Evolutionary conservation across 2,329 filamentous ascomycete species (phyloP).

Genomic region (Leptographium wingfieldii): DNA sequence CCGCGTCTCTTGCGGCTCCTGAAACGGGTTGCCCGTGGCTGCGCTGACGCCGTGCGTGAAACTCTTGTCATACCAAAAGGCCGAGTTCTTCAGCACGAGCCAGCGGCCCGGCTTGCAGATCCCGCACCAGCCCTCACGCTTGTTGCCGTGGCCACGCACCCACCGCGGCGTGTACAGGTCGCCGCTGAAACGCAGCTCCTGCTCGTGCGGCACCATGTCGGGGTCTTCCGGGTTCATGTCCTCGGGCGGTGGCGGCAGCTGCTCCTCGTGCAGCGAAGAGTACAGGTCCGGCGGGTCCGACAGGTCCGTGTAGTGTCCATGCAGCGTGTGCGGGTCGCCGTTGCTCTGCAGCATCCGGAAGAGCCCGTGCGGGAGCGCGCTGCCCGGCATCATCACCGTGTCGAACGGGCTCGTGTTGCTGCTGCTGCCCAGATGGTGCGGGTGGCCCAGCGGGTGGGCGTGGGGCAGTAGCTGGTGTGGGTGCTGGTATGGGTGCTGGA

Average conservation of each 20-base stretch:
- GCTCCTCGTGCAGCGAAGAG: conserved; percentile 61
- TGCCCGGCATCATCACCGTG: conserved; percentile 40
- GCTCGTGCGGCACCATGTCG: conserved; percentile 64
- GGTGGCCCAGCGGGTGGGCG: not conserved
- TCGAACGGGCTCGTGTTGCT: conserved; percentile 41
- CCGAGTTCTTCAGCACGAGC: conserved; percentile 81
- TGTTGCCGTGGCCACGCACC: conserved; percentile 77
- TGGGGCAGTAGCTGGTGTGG: not conserved
- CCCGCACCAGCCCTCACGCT: conserved; percentile 81
- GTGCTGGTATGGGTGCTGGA: not conserved
- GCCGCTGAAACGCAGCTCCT: conserved; percentile 65
- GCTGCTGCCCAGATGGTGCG: conserved; percentile 18
- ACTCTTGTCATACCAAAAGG: conserved; percentile 88
- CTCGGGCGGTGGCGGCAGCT: conserved; percentile 59
- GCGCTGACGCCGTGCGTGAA: conserved; percentile 82
- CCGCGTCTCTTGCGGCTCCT: conserved; percentile 61
- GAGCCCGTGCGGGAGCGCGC: conserved; percentile 50
- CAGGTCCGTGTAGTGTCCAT: conserved; percentile 59
- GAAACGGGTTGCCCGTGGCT: conserved; percentile 65
- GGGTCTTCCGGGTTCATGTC: conserved; percentile 72
- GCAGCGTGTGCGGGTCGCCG: conserved; percentile 52
- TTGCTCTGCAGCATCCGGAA: conserved; percentile 67
- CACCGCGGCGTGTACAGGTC: conserved; percentile 75
- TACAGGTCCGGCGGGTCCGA: conserved; percentile 68
- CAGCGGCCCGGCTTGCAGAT: conserved; percentile 78